A percentile compares a stretch with the other conserved stretches of the same genome.
These are phyloP conservation scores for Phyllosticta paracitricarpa DNA, from an alignment of 2,329 filamentous ascomycete genomes.

Conservation along the genomic window DNA sequence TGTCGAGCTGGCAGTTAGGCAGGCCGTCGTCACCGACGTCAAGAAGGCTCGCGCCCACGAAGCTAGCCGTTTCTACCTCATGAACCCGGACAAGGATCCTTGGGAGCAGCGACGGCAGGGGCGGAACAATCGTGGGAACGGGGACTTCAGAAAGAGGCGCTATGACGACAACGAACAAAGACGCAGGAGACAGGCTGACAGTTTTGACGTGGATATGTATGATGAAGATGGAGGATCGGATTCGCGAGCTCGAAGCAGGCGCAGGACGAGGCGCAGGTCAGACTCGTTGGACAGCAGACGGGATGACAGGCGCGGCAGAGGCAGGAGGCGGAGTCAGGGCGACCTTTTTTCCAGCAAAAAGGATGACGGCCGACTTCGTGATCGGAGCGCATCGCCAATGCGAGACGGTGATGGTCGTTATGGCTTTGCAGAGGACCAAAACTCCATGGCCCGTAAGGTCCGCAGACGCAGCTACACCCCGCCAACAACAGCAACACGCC, in stretches of 20 bases:
- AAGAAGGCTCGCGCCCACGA: constrained; percentile 71
- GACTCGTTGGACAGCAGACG: constrained; percentile 14
- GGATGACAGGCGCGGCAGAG: constrained; percentile 18
- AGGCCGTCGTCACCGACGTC: constrained; percentile 64
- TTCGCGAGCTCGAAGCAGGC: constrained; percentile 22
- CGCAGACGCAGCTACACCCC: constrained; percentile 35
- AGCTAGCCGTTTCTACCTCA: constrained; percentile 81
- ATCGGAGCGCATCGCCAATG: constrained; percentile 48
- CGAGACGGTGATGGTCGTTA: constrained; percentile 39
- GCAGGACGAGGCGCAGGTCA: constrained; percentile 14
- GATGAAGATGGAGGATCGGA: constrained; percentile 51
- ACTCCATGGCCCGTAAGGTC: constrained; percentile 33
- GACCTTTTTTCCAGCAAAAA: constrained; percentile 20
- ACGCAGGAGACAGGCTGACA: constrained; percentile 37
- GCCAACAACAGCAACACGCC: constrained; percentile 15
- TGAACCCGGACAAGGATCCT: constrained; percentile 82
- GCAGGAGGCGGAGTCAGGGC: constrained; percentile 16
- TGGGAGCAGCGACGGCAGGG: constrained; percentile 46
- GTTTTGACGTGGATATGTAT: constrained; percentile 71
- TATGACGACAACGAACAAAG: constrained; percentile 35
- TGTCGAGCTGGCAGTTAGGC: constrained; percentile 58
- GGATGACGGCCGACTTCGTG: constrained; percentile 39
- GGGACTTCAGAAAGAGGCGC: constrained; percentile 32
- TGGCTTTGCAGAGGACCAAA: constrained; percentile 39
- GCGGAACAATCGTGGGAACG: constrained; percentile 14